Evolutionary conservation across 768 basidiomycete species (phyloP), one percentile per base, ranked within the genome.

Genomic region (Ramaria sp.): DNA sequence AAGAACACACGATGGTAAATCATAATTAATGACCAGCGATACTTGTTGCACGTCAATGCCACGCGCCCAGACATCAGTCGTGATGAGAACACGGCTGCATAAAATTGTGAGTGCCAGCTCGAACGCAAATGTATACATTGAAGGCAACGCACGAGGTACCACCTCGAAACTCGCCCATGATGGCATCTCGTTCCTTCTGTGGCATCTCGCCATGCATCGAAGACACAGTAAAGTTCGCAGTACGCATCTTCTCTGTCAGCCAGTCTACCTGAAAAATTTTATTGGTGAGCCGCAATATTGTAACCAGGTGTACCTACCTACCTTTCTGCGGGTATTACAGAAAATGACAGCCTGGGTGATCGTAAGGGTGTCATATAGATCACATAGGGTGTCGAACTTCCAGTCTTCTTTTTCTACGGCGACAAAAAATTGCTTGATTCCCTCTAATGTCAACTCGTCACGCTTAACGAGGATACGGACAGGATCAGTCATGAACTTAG

Each of bases 271-370:
- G 63, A 31, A 41, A 20, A n/a, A 3, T 20, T 3, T 17, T 20
- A 4, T 39, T 57, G 13, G 51, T 38, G 27, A 45, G 7, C 13
- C 20, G 42, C 17, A 20, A 53, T 20, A 48, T 50, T 17, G 51
- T 45, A 33, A 31, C 15, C 11, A 22, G 37, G n/a, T 37, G 15
- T 17, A 37, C 9, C 12, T 13, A 62, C 77, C 15, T 49, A 88
- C 94, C 87, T 97, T 98, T 75, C 94, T 80, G 65, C 91, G 81
- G 15, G 93, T 97, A 75, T 97, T 97, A 75, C 95, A 98, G 76
- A 98, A 97, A 68, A 98, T 96, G 69, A 98, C 94, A 49, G 94
- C 95, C 78, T 97, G 95, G 7, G 94, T 97, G 70, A 99, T 97
- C 54, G 94, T 97, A 62, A 99, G 83, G 30, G 95, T 97, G 71